Base-by-base conservation (phyloP, 2,329 filamentous ascomycete genomes). In the Curvularia eragrostidis region DNA sequence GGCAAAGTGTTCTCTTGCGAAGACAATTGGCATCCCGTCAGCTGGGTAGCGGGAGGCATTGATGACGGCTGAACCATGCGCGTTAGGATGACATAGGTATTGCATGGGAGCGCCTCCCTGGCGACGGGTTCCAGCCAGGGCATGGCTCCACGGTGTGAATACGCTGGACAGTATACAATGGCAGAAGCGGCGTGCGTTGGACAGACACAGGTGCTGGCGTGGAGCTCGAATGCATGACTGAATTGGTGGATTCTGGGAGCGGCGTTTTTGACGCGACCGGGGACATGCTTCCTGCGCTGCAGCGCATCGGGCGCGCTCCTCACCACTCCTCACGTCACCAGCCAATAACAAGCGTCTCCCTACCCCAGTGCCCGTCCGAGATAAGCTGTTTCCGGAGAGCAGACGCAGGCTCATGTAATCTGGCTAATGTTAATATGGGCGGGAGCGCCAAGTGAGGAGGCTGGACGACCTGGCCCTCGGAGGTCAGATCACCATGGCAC, bases 361-460 rank as follows among this genome's bases (percentile, higher is more conserved):
- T 38, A 57, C 58, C 69, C 64, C 66, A 64, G 68, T 57, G 64
- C 62, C 46, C 32, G 57, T 59, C 59, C 61, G 47, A 58, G 61
- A 62, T 47, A 63, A 69, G 67, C 68, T 68, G 65, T 64, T 66
- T 61, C 65, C 65, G 62, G 67, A 62, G 51, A 64, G 66, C 63
- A 67, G 61, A 61, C 58, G 62, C 66, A 65, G 39, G 65, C 66
- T 69, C 66, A 65, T 48, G 61, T 64, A 72, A 75, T 74, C 66
- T 71, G 70, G 64, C 71, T 74, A 75, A 75, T 72, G 54, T 72
- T 67, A 58, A 69, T 62, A 65, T 66, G 71, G 70, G 60, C 54
- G 36, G 50, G 34, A 50, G 23, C 56, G 67, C 69, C 71, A 73
- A 75, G 69, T 62, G 60, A 63, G 63, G 70, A 69, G 71, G 68